These are phyloP conservation scores for Plicaturopsis crispa DNA, from an alignment of 768 basidiomycete species.

Conservation along the genomic window DNA sequence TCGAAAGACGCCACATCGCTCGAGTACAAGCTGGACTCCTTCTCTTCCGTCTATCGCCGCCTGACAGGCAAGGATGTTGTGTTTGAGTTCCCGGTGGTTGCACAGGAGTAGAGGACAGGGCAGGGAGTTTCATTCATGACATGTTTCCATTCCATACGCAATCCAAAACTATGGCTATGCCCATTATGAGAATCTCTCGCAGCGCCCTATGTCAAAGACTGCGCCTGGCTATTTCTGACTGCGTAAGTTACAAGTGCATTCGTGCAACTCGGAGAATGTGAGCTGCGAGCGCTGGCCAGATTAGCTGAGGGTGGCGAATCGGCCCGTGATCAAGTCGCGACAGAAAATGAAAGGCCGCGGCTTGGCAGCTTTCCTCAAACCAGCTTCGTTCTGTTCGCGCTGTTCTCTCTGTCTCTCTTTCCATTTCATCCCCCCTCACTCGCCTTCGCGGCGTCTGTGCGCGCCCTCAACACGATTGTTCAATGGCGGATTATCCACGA, in stretches of 20 bases:
- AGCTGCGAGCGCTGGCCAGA: no score
- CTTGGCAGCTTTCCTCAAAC: constrained; percentile 17
- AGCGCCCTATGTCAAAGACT: constrained; percentile 4
- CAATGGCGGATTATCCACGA: constrained; percentile 50
- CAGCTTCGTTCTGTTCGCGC: constrained; percentile 12
- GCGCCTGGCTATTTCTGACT: no score
- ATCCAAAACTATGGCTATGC: constrained; percentile 30
- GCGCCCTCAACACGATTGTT: constrained; percentile 14
- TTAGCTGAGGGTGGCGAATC: no score
- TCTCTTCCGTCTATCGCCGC: constrained; percentile 93
- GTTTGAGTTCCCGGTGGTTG: constrained; percentile 82
- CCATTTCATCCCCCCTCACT: constrained; percentile 24
- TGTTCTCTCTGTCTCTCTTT: constrained; percentile 23
- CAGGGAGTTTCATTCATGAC: constrained; percentile 23
- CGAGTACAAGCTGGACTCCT: constrained; percentile 99
- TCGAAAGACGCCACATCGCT: constrained; percentile 95
- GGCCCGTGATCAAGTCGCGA: no score
- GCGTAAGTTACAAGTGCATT: no score
- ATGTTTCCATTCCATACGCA: constrained; percentile 17
- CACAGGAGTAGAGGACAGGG: constrained; percentile 51
- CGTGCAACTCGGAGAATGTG: no score
- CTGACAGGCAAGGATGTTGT: constrained; percentile 96
- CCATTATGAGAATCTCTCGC: constrained; percentile 22
- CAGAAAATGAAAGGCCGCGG: no score
- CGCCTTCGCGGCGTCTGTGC: constrained; percentile 39